Base-by-base conservation (phyloP, 2,329 filamentous ascomycete species). In the Hirsutella thompsonii region DNA sequence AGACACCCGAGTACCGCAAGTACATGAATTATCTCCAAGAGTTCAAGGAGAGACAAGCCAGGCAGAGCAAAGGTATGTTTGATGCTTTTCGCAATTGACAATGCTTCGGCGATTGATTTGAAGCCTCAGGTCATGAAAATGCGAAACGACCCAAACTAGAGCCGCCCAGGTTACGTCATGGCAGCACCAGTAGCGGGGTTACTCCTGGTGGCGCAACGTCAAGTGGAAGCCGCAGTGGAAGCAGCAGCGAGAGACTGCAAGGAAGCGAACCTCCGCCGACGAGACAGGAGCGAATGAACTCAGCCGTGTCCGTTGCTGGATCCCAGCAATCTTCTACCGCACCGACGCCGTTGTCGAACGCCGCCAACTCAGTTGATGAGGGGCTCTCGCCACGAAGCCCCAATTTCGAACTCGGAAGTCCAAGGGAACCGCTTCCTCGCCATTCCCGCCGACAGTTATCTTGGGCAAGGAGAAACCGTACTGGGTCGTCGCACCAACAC, bases 11-110 rank as follows among this genome's bases (percentile, higher is more conserved):
- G 38, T 87, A 79, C 54, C 73, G 69, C 42, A 72, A 76, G 39
- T 89, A 90, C 48, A 68, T 74, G 44, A 70, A 76, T 35, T 92
- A 92, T 55, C 63, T 90, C 19, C 71, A 76, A 26, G 83, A 89
- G 1, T 90, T 92, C 64, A 88, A 83, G 54, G 74, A 79, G 37
- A 83, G 82, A 55, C 81, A 89, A 52, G 64, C 71, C 20, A 67
- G 66, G 42, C 67, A 73, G 37, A 62, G 63, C 40, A 70, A 76
- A 69, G 72, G 75, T 76, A 59, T 36, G n/a, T 60, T 39, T 5
- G 19, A 20, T 16, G n/a, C 21, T 9, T 5, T 18, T n/a, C 3
- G 18, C 10, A 9, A 2, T 14, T 13, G 10, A 8, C n/a, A 18
- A 18, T 1, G 2, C 32, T 18, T 41, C 47, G 44, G 29, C 47